phyloP scores from a whole-genome alignment of 768 basidiomycete species.

The Chalciporus piperatus region DNA sequence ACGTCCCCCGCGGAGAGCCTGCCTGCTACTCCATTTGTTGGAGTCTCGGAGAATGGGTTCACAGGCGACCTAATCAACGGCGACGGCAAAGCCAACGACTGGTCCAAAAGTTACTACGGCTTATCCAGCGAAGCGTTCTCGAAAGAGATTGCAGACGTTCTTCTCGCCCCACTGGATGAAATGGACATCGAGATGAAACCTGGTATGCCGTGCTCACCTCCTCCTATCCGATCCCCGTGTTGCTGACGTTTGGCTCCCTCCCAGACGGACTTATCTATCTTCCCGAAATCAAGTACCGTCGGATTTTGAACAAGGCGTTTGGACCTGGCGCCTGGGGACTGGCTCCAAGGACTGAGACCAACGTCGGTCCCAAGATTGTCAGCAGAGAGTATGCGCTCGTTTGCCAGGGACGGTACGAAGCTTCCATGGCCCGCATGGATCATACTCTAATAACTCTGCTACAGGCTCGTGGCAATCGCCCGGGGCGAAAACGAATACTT shows the following conservation, averaged over 20 bases:
- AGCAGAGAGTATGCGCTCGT: conserved; percentile 94
- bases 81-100: conserved; percentile 52
- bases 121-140: conserved; percentile 75
- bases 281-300: conserved; percentile 95
- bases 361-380: conserved; percentile 83
- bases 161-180: conserved; percentile 73
- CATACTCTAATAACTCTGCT: not conserved
- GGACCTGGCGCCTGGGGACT: conserved; percentile 98
- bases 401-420: conserved; percentile 78
- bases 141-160: conserved; percentile 65
- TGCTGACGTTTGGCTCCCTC: not conserved
- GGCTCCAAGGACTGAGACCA: conserved; percentile 89
- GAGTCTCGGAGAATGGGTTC: conserved; percentile 11
- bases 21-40: not conserved
- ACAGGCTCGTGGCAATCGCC: conserved; percentile 83
- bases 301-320: conserved; percentile 89
- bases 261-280: conserved; percentile 91
- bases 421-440: not conserved
- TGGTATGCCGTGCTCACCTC: conserved; percentile 44
- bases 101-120: conserved; percentile 87
- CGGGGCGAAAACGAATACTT: conserved; percentile 98
- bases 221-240: not conserved
- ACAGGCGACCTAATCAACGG: conserved; percentile 27
- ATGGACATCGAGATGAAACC: conserved; percentile 92
- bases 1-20: conserved; percentile 14